Conservation (phyloP, 208 protist genomes). For the Jaenimonas drosophilae region DNA sequence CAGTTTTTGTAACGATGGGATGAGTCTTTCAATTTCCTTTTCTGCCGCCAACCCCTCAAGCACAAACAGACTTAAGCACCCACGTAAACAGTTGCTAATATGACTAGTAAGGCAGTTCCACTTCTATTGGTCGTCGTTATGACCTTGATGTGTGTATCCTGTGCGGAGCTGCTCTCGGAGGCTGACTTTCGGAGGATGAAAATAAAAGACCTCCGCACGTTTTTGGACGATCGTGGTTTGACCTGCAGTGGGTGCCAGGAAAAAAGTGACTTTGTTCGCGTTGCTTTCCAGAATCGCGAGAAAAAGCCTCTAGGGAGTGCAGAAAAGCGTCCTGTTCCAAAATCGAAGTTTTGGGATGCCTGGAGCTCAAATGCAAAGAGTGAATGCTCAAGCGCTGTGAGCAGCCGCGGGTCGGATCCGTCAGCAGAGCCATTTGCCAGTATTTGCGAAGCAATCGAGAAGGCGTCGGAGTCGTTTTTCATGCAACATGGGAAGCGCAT, state of each 20-base stretch:
- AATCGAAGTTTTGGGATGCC: conserved; percentile 63
- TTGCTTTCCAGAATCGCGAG: conserved; percentile 61
- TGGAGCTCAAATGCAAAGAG: conserved; percentile 47
- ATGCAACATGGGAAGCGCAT: conserved; percentile 76
- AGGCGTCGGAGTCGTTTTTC: conserved; percentile 56
- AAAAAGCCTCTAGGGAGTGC: conserved; percentile 38
- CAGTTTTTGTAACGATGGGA: neutral
- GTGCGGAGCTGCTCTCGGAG: no score
- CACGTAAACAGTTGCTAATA: neutral
- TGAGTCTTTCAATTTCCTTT: no score
- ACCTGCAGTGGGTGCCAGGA: conserved; percentile 72
- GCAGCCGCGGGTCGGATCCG: conserved; percentile 30
- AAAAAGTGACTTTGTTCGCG: conserved; percentile 81
- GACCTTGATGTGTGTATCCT: neutral
- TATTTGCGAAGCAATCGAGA: conserved; percentile 39
- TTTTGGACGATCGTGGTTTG: conserved; percentile 66
- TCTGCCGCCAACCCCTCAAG: neutral
- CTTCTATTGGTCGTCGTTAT: neutral
- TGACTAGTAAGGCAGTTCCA: neutral
- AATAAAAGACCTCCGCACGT: conserved; percentile 74
- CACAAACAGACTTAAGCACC: neutral
- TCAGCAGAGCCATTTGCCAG: conserved; percentile 19
- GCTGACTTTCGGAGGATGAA: conserved; percentile 83
- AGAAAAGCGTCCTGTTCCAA: conserved; percentile 48
- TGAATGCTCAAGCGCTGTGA: conserved; percentile 37